Evolutionary conservation across 495 filamentous ascomycete species (phyloP).

Genomic region (Parachaetomium inaequale): DNA sequence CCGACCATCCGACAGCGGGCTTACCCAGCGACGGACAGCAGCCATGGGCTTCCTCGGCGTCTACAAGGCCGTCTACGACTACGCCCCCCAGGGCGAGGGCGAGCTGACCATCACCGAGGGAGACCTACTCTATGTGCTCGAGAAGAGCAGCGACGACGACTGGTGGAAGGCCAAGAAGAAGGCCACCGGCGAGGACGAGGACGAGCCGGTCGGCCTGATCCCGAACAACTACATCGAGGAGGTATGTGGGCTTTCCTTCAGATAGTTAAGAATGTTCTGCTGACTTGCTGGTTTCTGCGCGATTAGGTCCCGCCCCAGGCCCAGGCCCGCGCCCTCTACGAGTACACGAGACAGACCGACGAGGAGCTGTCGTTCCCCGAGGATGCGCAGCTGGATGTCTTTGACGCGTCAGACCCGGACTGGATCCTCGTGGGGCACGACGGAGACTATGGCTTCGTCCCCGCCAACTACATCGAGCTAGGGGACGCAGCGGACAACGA

Average conservation of each 20-base stretch:
- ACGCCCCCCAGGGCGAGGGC: slow-evolving; percentile 79
- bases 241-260: slow-evolving; percentile 53
- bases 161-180: slow-evolving; percentile 99
- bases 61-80: slow-evolving; percentile 91
- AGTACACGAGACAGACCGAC: slow-evolving; percentile 95
- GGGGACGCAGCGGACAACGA: slow-evolving; percentile 28
- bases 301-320: slow-evolving; percentile 68
- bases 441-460: slow-evolving; percentile 89
- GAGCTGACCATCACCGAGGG: slow-evolving; percentile 87
- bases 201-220: slow-evolving; percentile 89
- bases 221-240: slow-evolving; percentile 96
- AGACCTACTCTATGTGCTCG: slow-evolving; percentile 86
- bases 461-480: slow-evolving; percentile 93
- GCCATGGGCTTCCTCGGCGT: slow-evolving; percentile 77
- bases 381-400: slow-evolving; percentile 78
- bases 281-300: background rate
- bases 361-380: slow-evolving; percentile 96
- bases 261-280: background rate
- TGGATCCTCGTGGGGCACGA: slow-evolving; percentile 90
- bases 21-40: slow-evolving; percentile 13
- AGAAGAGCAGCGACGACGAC: slow-evolving; percentile 85
- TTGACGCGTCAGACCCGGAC: slow-evolving; percentile 87
- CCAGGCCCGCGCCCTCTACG: slow-evolving; percentile 83
- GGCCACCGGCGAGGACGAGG: slow-evolving; percentile 82
- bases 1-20: background rate